Conservation (phyloP, 306 rosid genomes). For the Castanea sativa region DNA sequence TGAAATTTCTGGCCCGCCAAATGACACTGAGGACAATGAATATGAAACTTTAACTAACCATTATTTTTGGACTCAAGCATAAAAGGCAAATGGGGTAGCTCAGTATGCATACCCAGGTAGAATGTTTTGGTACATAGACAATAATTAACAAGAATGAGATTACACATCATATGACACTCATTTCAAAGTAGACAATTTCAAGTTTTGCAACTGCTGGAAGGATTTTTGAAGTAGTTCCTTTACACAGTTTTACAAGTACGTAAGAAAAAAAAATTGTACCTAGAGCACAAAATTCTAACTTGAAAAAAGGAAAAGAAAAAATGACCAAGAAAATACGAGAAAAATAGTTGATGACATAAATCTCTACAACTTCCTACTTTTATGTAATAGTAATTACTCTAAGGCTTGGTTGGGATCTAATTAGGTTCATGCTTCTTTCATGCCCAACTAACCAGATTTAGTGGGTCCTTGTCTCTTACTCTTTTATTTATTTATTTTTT, state of each 20-base stretch:
- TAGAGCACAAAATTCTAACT: not conserved
- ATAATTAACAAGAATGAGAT: constrained; percentile 7
- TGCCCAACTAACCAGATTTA: constrained; percentile 46
- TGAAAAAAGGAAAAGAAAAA: not conserved
- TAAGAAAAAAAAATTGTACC: not conserved
- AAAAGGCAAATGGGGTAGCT: constrained; percentile 9
- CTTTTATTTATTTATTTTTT: too few relatives aligned
- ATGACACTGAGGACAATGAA: not conserved
- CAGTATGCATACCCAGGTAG: not conserved
- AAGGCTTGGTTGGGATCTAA: constrained; percentile 2
- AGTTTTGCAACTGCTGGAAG: not conserved
- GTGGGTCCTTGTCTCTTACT: constrained; percentile 34
- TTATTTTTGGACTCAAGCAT: not conserved
- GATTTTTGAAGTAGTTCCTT: not conserved
- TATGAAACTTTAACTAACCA: constrained; percentile 5
- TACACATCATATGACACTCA: constrained; percentile 2
- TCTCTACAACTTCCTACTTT: constrained; percentile 3
- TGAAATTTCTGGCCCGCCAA: constrained; percentile 5
- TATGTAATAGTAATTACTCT: constrained; percentile 13
- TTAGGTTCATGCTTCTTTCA: constrained; percentile 30
- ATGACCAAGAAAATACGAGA: not conserved
- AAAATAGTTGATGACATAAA: not conserved
- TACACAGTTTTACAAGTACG: not conserved
- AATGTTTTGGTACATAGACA: not conserved
- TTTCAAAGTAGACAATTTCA: constrained; percentile 1